Base-by-base conservation (phyloP, 371 early-diverging fungal genomes). In the Mortierella sp. region DNA sequence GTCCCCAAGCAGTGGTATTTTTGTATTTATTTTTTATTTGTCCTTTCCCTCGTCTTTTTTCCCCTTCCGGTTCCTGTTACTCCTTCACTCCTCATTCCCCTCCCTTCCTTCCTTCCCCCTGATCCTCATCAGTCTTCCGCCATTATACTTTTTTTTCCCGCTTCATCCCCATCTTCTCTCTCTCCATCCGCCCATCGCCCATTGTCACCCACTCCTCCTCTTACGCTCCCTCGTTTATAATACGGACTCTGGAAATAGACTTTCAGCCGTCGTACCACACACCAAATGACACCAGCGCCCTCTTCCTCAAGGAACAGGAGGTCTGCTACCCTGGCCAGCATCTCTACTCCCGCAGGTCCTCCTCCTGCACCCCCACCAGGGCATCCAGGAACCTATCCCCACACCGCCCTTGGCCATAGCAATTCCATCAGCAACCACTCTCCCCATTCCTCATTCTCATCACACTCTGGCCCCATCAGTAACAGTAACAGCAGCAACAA, bases 371-470 rank as follows among this genome's bases (percentile, higher is more conserved):
- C 71, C 11, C 78, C 77, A 19, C 55, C 55, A 3, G 67, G 73
- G 5, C 45, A 45, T 19, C 71, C 70, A 31, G 41, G 50, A 2
- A 39, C 29, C 40, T 68, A 44, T 29, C 66, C 29, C 47, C n/a
- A 48, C 19, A 10, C 14, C 29, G 37, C 55, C 29, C 58, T 63
- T 34, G 66, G 66, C 39, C 79, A 73, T 24, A 50, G 52, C 48
- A 37, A 64, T 41, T 65, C 48, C 69, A 71, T 58, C 61, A n/a
- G 61, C 14, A 61, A 44, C n/a, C 73, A 70, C 19, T 77, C 82
- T 4, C 37, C 82, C 0, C 77, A 71, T 41, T 81, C 82, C 29
- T 81, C 82, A 19, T 74, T 64, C 52, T 81, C 82, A 14, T 81
- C 77, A 1, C 77, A 73, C 6, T 71, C 80, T 26, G 80, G 70